Evolutionary conservation across 495 filamentous ascomycete species (phyloP).

Genomic region (Xylaria grammica): DNA sequence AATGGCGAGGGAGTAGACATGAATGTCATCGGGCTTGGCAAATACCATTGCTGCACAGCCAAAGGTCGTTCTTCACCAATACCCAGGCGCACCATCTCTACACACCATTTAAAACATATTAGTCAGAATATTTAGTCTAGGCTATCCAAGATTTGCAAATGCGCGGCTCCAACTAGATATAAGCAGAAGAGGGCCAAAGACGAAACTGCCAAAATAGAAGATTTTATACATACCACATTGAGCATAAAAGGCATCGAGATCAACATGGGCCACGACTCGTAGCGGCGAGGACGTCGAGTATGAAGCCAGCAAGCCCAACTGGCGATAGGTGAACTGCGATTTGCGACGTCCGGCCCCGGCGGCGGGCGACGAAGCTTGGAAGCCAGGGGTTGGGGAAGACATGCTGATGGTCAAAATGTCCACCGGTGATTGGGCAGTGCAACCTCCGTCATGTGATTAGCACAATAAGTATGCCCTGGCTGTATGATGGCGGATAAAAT

Average conservation of each 20-base stretch:
- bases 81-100: conserved; percentile 66
- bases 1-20: neutral
- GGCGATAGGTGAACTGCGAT: conserved; percentile 83
- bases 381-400: conserved; percentile 37
- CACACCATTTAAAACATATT: neutral
- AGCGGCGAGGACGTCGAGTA: conserved; percentile 76
- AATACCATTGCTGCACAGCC: conserved; percentile 86
- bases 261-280: conserved; percentile 87
- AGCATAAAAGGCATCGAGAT: conserved; percentile 97
- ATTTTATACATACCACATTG: conserved; percentile 77
- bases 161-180: neutral
- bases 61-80: conserved; percentile 76
- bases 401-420: conserved; percentile 21
- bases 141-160: neutral
- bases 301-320: conserved; percentile 75
- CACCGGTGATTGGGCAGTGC: conserved; percentile 11
- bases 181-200: neutral
- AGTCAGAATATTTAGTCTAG: neutral
- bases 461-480: neutral
- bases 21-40: conserved; percentile 16
- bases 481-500: neutral
- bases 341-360: conserved; percentile 50
- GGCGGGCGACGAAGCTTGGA: conserved; percentile 46
- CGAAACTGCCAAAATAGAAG: neutral
- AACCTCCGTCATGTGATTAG: conserved; percentile 11